These are phyloP conservation scores for Diaporthe velutina DNA, from an alignment of 2,329 filamentous ascomycete genomes.

Conservation along the genomic window DNA sequence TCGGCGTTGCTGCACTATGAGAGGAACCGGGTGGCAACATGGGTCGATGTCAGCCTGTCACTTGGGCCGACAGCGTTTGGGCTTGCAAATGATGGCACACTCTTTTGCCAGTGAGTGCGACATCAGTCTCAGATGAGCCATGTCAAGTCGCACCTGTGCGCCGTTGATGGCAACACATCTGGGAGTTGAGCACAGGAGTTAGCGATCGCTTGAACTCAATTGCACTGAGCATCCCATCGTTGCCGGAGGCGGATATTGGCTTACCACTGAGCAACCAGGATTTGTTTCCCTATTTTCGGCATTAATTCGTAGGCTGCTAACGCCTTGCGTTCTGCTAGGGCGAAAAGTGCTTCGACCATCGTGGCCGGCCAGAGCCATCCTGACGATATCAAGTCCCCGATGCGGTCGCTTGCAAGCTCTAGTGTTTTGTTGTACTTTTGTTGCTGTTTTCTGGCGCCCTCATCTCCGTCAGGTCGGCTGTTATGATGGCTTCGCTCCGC, in stretches of 20 bases:
- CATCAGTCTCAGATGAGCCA: conserved; percentile 17
- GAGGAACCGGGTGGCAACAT: conserved; percentile 1
- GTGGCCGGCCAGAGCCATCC: not conserved
- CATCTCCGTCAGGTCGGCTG: not conserved
- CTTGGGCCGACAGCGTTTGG: not conserved
- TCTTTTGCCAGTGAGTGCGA: not conserved
- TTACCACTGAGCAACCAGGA: not conserved
- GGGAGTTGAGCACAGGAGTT: not conserved
- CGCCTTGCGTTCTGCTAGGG: not conserved
- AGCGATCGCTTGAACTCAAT: not conserved
- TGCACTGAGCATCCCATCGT: not conserved
- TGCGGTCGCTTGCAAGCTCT: not conserved
- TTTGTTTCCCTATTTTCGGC: not conserved
- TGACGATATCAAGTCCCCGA: not conserved
- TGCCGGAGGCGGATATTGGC: not conserved
- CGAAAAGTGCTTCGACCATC: not conserved
- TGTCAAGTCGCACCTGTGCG: conserved; percentile 1
- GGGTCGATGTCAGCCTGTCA: conserved; percentile 5
- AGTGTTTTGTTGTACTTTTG: too few species aligned
- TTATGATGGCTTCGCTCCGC: not conserved
- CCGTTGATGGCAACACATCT: not conserved
- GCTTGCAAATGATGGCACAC: not conserved
- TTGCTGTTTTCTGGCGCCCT: too few species aligned
- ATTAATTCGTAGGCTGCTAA: not conserved
- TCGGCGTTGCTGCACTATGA: conserved; percentile 17